Conservation (phyloP, 1,139 yeast species). For the Arxiozyma telluris region DNA sequence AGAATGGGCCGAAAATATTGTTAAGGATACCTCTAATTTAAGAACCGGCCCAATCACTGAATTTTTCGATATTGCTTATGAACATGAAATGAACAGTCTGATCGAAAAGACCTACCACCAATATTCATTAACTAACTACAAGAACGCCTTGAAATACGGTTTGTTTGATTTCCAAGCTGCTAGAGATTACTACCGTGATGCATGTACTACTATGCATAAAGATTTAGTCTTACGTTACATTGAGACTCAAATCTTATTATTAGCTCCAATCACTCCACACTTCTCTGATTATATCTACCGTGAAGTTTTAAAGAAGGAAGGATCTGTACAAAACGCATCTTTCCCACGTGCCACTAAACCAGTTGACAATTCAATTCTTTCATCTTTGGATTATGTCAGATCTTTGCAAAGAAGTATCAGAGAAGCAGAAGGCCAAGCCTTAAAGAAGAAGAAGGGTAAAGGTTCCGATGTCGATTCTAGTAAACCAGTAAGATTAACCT, state of each 20-base stretch:
- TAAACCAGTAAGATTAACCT: constrained; percentile 61
- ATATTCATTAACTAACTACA: constrained; percentile 68
- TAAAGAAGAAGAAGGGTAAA: constrained; percentile 89
- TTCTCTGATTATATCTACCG: constrained; percentile 84
- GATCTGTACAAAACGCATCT: constrained; percentile 59
- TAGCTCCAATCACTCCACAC: constrained; percentile 94
- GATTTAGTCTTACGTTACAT: constrained; percentile 75
- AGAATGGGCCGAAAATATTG: constrained; percentile 87
- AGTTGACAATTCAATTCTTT: constrained; percentile 50
- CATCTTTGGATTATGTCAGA: constrained; percentile 72
- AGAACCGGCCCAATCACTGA: constrained; percentile 60
- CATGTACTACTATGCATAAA: constrained; percentile 63
- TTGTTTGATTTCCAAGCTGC: constrained; percentile 90
- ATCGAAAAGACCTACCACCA: constrained; percentile 63
- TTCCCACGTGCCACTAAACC: constrained; percentile 74
- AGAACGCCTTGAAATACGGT: constrained; percentile 82
- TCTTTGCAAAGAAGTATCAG: constrained; percentile 72
- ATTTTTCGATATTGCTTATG: constrained; percentile 83
- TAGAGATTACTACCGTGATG: constrained; percentile 93
- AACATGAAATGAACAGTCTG: constrained; percentile 83
- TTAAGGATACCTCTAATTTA: constrained; percentile 43
- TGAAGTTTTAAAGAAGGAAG: constrained; percentile 57
- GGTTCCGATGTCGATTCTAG: constrained; percentile 61
- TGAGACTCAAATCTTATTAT: constrained; percentile 71
- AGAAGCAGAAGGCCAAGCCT: constrained; percentile 80